Evolutionary conservation across 2,329 filamentous ascomycete genomes (phyloP).

Genomic region (Fusarium concolor): DNA sequence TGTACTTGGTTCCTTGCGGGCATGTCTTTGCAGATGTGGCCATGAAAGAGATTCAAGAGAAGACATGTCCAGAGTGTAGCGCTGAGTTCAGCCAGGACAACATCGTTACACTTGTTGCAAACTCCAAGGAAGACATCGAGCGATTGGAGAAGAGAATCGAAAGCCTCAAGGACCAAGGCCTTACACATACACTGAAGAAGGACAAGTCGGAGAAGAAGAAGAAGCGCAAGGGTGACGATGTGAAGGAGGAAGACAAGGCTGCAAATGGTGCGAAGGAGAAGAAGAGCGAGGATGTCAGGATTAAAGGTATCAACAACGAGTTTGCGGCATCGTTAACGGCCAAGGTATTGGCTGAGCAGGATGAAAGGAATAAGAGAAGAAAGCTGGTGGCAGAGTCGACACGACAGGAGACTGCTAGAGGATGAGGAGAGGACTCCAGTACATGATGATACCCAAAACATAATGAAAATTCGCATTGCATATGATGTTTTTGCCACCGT

Average conservation of each 20-base stretch:
- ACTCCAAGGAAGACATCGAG: conserved; percentile 75
- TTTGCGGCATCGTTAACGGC: conserved; percentile 87
- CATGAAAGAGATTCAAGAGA: conserved; percentile 80
- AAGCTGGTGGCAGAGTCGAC: conserved; percentile 64
- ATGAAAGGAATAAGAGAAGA: conserved; percentile 80
- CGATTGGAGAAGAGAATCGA: conserved; percentile 74
- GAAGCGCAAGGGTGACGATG: conserved; percentile 69
- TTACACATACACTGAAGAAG: conserved; percentile 92
- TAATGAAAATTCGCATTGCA: neutral
- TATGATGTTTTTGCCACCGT: neutral
- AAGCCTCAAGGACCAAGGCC: conserved; percentile 74
- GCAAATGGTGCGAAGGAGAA: conserved; percentile 58
- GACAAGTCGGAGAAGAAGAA: conserved; percentile 73
- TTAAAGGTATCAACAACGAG: conserved; percentile 84
- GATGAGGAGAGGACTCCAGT: conserved; percentile 15
- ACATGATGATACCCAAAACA: conserved; percentile 41
- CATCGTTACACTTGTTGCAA: conserved; percentile 84
- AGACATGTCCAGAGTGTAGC: conserved; percentile 77
- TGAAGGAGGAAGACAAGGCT: conserved; percentile 58
- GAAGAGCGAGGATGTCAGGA: conserved; percentile 53
- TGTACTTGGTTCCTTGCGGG: conserved; percentile 94
- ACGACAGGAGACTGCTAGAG: conserved; percentile 27
- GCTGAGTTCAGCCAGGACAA: conserved; percentile 78
- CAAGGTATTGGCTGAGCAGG: conserved; percentile 88
- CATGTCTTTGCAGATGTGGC: conserved; percentile 92